A percentile compares a stretch with the other conserved stretches of the same genome.
These are phyloP conservation scores for Cenchrus americanus DNA, from an alignment of 176 grass and related monocot genomes.

Conservation along the genomic window DNA sequence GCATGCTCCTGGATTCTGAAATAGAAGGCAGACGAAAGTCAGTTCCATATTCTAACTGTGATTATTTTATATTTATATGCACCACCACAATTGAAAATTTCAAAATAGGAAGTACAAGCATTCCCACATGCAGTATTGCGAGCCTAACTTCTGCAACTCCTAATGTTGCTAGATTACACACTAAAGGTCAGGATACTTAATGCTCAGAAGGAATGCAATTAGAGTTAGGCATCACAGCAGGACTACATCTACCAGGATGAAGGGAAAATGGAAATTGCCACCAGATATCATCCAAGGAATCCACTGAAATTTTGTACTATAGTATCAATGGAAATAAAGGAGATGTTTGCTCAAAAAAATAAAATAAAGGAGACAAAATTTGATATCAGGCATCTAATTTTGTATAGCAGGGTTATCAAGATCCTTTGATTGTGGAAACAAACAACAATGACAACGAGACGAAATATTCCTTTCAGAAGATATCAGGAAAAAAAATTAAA, in stretches of 20 bases:
- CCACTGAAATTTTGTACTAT: neutral
- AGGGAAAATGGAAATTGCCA: too few relatives aligned
- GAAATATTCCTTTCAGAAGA: neutral
- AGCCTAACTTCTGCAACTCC: neutral
- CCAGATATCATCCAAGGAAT: neutral
- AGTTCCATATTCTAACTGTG: neutral
- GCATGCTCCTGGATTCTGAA: constrained; percentile 90
- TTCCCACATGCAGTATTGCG: neutral
- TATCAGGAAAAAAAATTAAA: constrained; percentile 7
- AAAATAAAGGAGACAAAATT: neutral
- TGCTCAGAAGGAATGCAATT: too few relatives aligned
- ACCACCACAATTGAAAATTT: neutral
- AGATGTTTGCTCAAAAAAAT: too few relatives aligned
- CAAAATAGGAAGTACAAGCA: neutral
- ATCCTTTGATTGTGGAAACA: neutral
- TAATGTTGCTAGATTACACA: constrained; percentile 20
- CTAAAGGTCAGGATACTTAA: too few relatives aligned
- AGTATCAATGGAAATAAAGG: neutral
- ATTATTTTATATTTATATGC: neutral
- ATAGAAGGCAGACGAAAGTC: constrained; percentile 38
- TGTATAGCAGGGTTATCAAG: neutral
- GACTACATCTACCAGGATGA: too few relatives aligned
- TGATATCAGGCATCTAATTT: neutral
- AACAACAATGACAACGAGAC: neutral
- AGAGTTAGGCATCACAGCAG: too few relatives aligned